phyloP scores from a whole-genome alignment of 2,329 filamentous ascomycete genomes.

The Pestalotiopsis sp. region DNA sequence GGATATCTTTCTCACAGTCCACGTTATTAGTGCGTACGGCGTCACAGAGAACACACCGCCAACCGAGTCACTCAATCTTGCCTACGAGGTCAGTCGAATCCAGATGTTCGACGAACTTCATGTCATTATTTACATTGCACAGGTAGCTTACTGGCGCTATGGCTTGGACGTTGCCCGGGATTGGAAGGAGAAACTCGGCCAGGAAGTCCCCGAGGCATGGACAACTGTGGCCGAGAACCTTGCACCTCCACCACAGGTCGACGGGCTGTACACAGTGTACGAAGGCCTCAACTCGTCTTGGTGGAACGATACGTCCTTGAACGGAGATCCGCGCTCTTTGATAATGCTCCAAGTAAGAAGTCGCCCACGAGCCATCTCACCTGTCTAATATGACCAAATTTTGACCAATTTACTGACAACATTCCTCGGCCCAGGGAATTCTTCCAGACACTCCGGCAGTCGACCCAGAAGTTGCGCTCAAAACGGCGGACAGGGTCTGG shows the following conservation, averaged over 20 bases:
- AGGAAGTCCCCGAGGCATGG: conserved; percentile 42
- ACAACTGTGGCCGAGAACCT: conserved; percentile 42
- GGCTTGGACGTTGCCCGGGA: conserved; percentile 45
- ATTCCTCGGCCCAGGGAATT: conserved; percentile 38
- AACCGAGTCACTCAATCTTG: conserved; percentile 46
- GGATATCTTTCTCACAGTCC: neutral
- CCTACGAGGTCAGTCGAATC: conserved; percentile 41
- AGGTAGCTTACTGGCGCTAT: conserved; percentile 51
- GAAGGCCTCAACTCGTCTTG: conserved; percentile 48
- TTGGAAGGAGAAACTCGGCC: conserved; percentile 45
- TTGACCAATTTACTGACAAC: neutral
- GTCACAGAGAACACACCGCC: conserved; percentile 54
- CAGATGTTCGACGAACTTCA: neutral
- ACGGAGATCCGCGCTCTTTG: conserved; percentile 46
- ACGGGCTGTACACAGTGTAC: conserved; percentile 47
- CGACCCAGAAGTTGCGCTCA: conserved; percentile 34
- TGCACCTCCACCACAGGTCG: conserved; percentile 43
- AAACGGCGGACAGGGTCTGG: conserved; percentile 41
- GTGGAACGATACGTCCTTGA: conserved; percentile 40
- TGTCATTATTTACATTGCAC: neutral
- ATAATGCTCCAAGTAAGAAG: conserved; percentile 31
- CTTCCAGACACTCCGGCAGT: conserved; percentile 42
- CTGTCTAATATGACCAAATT: too few relatives aligned
- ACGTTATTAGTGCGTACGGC: conserved; percentile 40
- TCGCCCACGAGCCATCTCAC: neutral